These are phyloP conservation scores for Taphrina communis DNA, from an alignment of 1,139 yeast genomes.

Conservation along the genomic window DNA sequence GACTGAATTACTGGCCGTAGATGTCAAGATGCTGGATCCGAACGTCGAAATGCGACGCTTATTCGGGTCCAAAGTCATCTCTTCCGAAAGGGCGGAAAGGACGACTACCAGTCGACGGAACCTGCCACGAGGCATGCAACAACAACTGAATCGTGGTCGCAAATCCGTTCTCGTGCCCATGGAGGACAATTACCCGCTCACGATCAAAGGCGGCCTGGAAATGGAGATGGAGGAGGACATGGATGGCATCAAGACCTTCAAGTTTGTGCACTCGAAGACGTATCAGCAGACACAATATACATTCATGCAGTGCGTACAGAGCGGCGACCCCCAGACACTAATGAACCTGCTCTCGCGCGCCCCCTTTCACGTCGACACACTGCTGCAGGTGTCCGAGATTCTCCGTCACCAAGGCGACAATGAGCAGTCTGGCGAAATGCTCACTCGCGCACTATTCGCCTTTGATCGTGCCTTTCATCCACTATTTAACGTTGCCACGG, in stretches of 20 bases:
- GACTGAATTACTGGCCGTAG: constrained; percentile 25
- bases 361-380: constrained; percentile 79
- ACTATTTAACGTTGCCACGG: constrained; percentile 56
- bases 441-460: constrained; percentile 70
- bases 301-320: constrained; percentile 54
- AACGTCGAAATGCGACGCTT: constrained; percentile 75
- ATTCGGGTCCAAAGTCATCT: constrained; percentile 74
- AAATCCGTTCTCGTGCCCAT: constrained; percentile 74
- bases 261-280: constrained; percentile 51
- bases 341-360: constrained; percentile 56
- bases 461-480: constrained; percentile 70
- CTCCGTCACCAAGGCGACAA: constrained; percentile 74
- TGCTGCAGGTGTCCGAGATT: constrained; percentile 80
- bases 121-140: constrained; percentile 61
- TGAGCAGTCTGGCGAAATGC: constrained; percentile 58
- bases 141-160: constrained; percentile 84
- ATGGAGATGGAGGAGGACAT: constrained; percentile 60
- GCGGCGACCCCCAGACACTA: constrained; percentile 58
- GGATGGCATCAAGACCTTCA: constrained; percentile 57
- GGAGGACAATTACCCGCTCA: constrained; percentile 82
- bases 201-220: constrained; percentile 64
- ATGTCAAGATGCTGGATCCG: constrained; percentile 61
- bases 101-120: constrained; percentile 50
- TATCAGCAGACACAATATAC: constrained; percentile 51
- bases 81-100: constrained; percentile 68